phyloP scores from a whole-genome alignment of 2,329 filamentous ascomycete genomes.

The Pseudogymnoascus sp. region DNA sequence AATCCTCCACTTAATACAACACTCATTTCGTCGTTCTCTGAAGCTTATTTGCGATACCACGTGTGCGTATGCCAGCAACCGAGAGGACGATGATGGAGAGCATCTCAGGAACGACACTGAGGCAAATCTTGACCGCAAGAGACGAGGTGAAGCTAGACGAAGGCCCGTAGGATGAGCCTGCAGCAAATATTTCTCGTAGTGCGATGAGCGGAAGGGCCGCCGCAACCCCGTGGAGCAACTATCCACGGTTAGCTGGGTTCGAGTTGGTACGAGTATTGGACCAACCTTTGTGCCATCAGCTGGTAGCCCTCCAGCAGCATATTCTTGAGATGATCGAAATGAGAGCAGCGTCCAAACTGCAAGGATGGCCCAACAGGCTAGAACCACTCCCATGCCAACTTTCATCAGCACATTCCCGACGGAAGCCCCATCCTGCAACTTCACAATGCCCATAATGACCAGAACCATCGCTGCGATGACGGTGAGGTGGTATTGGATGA shows the following conservation, averaged over 20 bases:
- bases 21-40: neutral
- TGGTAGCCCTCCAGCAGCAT: neutral
- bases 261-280: neutral
- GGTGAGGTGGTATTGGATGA: neutral
- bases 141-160: neutral
- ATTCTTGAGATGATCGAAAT: neutral
- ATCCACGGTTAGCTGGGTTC: neutral
- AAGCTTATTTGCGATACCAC: neutral
- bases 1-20: neutral
- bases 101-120: neutral
- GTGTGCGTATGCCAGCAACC: neutral
- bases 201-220: neutral
- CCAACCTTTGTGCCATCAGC: neutral
- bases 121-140: neutral
- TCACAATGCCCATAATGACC: conserved; percentile 1
- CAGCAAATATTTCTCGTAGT: conserved; percentile 3
- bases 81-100: neutral
- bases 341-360: neutral
- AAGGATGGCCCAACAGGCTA: neutral
- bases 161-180: neutral
- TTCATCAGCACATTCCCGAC: neutral
- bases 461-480: neutral
- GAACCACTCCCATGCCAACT: neutral
- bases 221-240: neutral
- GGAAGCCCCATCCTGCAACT: neutral